phyloP scores from a whole-genome alignment of 2,329 filamentous ascomycete genomes.

The Talaromyces sp. region DNA sequence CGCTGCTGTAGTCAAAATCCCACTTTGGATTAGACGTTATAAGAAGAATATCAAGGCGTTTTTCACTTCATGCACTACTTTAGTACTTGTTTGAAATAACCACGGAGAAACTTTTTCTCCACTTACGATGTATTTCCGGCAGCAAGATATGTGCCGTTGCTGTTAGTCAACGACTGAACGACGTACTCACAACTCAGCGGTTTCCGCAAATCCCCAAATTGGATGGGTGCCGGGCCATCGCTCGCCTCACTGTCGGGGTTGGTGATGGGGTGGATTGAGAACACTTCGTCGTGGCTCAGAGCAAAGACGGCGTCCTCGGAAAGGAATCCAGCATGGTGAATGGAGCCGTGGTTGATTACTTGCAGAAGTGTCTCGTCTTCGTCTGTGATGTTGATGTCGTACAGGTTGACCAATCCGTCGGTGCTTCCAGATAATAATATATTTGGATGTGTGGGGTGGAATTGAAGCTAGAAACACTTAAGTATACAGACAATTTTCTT shows the following conservation, averaged over 20 bases:
- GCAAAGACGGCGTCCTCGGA: conserved; percentile 49
- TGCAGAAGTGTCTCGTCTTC: conserved; percentile 59
- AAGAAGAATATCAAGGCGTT: conserved; percentile 39
- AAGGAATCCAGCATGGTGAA: conserved; percentile 58
- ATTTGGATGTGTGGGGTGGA: conserved; percentile 47
- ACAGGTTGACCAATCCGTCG: conserved; percentile 58
- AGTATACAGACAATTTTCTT: background rate
- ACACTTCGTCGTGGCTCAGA: conserved; percentile 57
- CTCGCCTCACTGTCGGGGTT: conserved; percentile 44
- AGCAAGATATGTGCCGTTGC: conserved; percentile 39
- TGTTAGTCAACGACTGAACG: conserved; percentile 45
- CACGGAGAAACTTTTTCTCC: too few relatives aligned
- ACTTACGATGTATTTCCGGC: conserved; percentile 46
- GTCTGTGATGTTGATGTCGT: conserved; percentile 50
- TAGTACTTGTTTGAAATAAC: background rate
- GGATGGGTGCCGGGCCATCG: conserved; percentile 35
- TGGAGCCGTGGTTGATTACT: conserved; percentile 57
- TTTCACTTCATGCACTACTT: conserved; percentile 23
- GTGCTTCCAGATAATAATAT: conserved; percentile 57
- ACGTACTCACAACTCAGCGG: conserved; percentile 54
- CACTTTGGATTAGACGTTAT: conserved; percentile 30
- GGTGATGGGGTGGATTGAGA: conserved; percentile 52
- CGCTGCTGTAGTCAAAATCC: conserved; percentile 33
- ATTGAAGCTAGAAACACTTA: conserved; percentile 35
- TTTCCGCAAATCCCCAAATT: conserved; percentile 53